Evolutionary conservation across 192 early-diverging fungal species (phyloP).

Genomic region (Rhizoclosmatium globosum): DNA sequence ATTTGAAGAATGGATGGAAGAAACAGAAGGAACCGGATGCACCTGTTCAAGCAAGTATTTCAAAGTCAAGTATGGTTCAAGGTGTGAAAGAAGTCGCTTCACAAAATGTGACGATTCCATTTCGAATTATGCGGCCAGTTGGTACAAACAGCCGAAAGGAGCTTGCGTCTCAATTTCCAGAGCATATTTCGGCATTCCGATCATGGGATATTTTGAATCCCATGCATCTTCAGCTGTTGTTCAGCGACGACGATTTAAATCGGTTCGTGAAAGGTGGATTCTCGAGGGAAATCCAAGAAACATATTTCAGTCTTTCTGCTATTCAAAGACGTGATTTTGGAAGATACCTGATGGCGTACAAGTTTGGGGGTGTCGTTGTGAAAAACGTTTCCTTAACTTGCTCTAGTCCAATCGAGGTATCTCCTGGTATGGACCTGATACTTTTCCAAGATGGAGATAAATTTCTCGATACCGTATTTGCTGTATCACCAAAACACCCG

Average conservation of each 20-base stretch:
- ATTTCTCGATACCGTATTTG: not conserved
- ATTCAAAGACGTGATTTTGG: not conserved
- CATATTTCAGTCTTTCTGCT: not conserved
- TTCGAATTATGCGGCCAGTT: no score
- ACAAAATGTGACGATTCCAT: no score
- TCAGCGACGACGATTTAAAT: constrained; percentile 5
- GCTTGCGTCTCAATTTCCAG: not conserved
- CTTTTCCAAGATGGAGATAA: not conserved
- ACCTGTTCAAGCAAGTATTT: no score
- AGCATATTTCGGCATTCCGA: not conserved
- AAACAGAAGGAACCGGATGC: not conserved
- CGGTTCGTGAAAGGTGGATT: constrained; percentile 5
- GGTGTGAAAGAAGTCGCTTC: no score
- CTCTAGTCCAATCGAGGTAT: not conserved
- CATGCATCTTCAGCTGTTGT: not conserved
- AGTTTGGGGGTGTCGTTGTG: constrained; percentile 14
- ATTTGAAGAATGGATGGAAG: constrained; percentile 17
- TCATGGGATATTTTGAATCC: not conserved
- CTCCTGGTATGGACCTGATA: not conserved
- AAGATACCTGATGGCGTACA: constrained; percentile 1
- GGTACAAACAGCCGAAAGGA: not conserved
- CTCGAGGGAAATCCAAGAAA: not conserved
- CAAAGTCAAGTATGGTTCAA: no score
- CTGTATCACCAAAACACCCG: constrained; percentile 16
- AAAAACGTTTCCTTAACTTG: not conserved